Conservation (phyloP, 495 filamentous ascomycete species). For the Penicillium taxi region DNA sequence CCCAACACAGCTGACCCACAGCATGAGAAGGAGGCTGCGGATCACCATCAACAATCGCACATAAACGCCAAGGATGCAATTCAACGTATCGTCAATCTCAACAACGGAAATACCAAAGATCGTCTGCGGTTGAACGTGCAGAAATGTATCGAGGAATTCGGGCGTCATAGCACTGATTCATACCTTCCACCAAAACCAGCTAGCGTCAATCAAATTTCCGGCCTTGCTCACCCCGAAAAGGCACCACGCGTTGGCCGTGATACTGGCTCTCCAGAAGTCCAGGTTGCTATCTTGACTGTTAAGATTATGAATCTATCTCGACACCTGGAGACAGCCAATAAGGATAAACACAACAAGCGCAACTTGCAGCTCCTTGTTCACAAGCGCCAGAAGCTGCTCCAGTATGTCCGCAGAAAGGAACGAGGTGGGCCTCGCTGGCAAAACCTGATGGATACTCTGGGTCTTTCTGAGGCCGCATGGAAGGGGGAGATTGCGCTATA, state of each 20-base stretch:
- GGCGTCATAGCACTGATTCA: slow-evolving; percentile 80
- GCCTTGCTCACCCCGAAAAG: slow-evolving; percentile 31
- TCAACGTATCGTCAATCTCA: slow-evolving; percentile 63
- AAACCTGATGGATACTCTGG: slow-evolving; percentile 70
- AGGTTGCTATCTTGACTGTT: slow-evolving; percentile 91
- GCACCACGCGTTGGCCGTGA: slow-evolving; percentile 75
- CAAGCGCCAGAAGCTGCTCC: slow-evolving; percentile 76
- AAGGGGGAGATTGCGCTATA: slow-evolving; percentile 77
- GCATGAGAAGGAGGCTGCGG: slow-evolving; percentile 24
- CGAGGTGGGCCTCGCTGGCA: slow-evolving; percentile 83
- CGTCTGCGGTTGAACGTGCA: slow-evolving; percentile 69
- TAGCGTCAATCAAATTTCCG: slow-evolving; percentile 19
- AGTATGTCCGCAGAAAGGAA: slow-evolving; percentile 82
- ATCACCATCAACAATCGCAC: slow-evolving; percentile 24
- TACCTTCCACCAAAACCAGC: slow-evolving; percentile 50
- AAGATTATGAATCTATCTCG: slow-evolving; percentile 80
- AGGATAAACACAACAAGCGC: slow-evolving; percentile 90
- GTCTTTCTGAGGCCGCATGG: slow-evolving; percentile 79
- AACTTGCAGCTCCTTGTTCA: slow-evolving; percentile 82
- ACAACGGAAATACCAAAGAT: slow-evolving; percentile 68
- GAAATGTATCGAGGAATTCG: slow-evolving; percentile 79
- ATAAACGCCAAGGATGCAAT: slow-evolving; percentile 52
- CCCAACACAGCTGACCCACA: slow-evolving; percentile 37
- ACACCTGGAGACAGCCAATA: slow-evolving; percentile 42
- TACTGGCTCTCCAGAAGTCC: slow-evolving; percentile 89